Evolutionary conservation across 1,139 yeast genomes (phyloP).

Genomic region (Hansenula lynferdii): DNA sequence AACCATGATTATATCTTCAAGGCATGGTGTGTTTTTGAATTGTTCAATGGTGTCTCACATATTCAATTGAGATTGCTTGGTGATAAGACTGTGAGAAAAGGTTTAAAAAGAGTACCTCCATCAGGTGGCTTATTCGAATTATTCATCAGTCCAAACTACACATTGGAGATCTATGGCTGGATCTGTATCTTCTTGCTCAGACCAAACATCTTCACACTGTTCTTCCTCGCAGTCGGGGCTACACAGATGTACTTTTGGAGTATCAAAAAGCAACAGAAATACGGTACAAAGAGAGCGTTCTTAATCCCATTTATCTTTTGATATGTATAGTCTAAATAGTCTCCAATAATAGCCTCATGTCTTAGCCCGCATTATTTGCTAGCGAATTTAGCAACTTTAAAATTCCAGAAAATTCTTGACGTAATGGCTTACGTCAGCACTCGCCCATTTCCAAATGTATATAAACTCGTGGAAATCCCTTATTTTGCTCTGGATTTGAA

Average conservation of each 20-base stretch:
- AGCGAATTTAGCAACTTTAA: neutral
- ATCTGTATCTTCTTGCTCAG: slow-evolving; percentile 59
- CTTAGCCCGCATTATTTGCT: neutral
- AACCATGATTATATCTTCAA: slow-evolving; percentile 28
- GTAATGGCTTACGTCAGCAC: neutral
- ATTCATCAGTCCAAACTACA: slow-evolving; percentile 70
- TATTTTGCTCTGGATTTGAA: no score
- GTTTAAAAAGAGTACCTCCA: slow-evolving; percentile 30
- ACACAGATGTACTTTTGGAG: slow-evolving; percentile 75
- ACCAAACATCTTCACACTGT: slow-evolving; percentile 71
- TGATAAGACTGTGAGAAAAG: slow-evolving; percentile 30
- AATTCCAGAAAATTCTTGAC: neutral
- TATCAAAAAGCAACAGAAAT: slow-evolving; percentile 51
- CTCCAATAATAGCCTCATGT: no score
- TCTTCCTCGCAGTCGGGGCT: slow-evolving; percentile 68
- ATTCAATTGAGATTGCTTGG: slow-evolving; percentile 33
- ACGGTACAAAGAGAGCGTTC: slow-evolving; percentile 32
- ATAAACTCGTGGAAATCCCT: neutral
- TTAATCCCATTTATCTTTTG: slow-evolving; percentile 33
- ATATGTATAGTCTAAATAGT: no score
- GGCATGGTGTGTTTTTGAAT: slow-evolving; percentile 62
- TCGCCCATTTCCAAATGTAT: neutral
- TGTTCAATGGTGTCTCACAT: slow-evolving; percentile 72
- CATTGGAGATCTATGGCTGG: slow-evolving; percentile 82
- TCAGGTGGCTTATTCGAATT: slow-evolving; percentile 40